Base-by-base conservation (phyloP, 1,139 yeast genomes). In the Lodderomyces pseudojiufengensis region DNA sequence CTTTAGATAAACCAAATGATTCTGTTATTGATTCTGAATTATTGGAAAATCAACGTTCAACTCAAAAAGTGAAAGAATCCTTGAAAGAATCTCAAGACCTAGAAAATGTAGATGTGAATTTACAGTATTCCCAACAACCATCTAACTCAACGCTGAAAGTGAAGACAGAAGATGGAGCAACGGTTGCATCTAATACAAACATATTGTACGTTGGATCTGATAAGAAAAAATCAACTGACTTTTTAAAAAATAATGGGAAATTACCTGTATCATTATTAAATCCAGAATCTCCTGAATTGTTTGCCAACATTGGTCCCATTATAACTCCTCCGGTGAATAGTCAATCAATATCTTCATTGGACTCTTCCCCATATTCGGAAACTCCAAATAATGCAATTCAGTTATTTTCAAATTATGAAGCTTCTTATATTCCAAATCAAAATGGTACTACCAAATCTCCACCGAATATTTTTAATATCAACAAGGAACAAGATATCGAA, bases 341-440 rank as follows among this genome's bases (percentile, higher is more conserved):
- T 11, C 39, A 15, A 30, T 12, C 36, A 5, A 27, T 22, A 10
- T 31, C 39, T n/a, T 31, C 42, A 5, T 10, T 32, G n/a, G 25
- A 37, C 29, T 39, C 43, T 9, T 39, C 46, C 2, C 42, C 42
- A 2, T 39, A 32, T 14, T 44, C 47, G 3, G 39, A 36, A 6
- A 35, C 46, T 2, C 45, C 47, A 12, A 42, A 42, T 27, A 31
- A 35, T 30, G 32, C 31, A 20, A 35, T 41, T 22, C 42, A 41
- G n/a, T 12, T 44, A n/a, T 29, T 41, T 2, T 25, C 37, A 6
- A 38, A 43, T 27, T 42, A 32, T 22, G 29, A 33, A 14, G 41
- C 43, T 3, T 20, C 39, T 14, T 26, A 37, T 10, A 41, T 44
- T 7, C 46, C 47, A 13, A 44, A 44, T 18, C 42, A 41, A 27